phyloP scores from a whole-genome alignment of 805 yeast species.

The Starmerella cellae region DNA sequence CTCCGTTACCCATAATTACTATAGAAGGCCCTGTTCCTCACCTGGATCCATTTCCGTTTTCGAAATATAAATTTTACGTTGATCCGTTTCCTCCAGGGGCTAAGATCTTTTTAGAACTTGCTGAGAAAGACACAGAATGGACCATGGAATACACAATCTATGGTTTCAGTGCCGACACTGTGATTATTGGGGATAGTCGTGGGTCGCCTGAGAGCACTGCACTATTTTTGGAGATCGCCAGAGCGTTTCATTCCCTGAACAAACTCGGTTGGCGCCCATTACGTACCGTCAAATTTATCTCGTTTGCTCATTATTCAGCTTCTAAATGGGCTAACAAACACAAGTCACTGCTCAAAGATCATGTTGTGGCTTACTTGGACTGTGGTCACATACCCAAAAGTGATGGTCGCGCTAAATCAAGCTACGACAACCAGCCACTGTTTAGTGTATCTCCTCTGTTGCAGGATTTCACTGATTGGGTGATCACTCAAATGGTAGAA shows the following conservation, averaged over 20 bases:
- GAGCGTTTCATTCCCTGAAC: background rate
- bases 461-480: constrained; percentile 1
- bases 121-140: background rate
- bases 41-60: too few relatives aligned
- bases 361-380: constrained; percentile 7
- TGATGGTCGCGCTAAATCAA: background rate
- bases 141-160: constrained; percentile 3
- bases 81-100: background rate
- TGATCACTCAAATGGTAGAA: constrained; percentile 3
- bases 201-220: constrained; percentile 4
- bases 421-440: background rate
- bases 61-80: too few relatives aligned
- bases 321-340: constrained; percentile 2
- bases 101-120: background rate
- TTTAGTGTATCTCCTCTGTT: constrained; percentile 10
- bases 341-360: background rate
- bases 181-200: constrained; percentile 10
- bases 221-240: constrained; percentile 4
- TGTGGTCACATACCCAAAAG: background rate
- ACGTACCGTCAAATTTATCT: constrained; percentile 12
- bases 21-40: background rate
- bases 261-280: constrained; percentile 12
- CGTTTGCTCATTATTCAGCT: constrained; percentile 6
- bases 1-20: constrained; percentile 9
- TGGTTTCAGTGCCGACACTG: constrained; percentile 8